A percentile compares a stretch with the other conserved stretches of the same genome.
Evolutionary conservation across 306 rosid genomes (phyloP).

Genomic region (Sphenostylis stenocarpa): DNA sequence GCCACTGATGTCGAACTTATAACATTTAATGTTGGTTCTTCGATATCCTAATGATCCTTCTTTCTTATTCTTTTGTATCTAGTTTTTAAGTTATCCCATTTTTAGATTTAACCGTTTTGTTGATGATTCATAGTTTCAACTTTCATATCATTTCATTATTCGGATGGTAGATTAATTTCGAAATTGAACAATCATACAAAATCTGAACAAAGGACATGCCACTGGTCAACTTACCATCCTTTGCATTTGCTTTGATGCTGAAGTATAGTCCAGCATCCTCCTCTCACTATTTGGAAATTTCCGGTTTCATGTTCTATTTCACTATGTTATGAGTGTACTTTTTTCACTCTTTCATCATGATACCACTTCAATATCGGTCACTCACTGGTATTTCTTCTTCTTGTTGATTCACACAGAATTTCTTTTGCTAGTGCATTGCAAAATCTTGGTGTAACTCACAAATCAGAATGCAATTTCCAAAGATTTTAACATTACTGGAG

Average conservation of each 20-base stretch:
- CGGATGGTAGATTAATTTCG: not conserved
- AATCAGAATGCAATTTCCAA: not conserved
- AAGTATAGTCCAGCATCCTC: not conserved
- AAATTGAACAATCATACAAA: conserved; percentile 1
- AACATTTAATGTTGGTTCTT: conserved; percentile 2
- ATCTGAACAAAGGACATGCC: not conserved
- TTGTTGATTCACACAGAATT: too few species aligned
- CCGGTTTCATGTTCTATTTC: too few species aligned
- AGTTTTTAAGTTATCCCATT: not conserved
- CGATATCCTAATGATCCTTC: not conserved
- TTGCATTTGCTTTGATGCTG: not conserved
- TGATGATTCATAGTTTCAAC: not conserved
- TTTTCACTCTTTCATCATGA: too few species aligned
- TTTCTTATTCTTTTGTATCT: not conserved
- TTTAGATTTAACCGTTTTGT: not conserved
- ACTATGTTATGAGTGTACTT: too few species aligned
- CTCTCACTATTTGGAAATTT: too few species aligned
- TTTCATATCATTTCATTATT: not conserved
- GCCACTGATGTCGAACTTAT: not conserved
- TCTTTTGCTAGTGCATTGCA: not conserved
- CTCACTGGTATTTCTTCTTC: too few species aligned
- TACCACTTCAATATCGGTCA: too few species aligned
- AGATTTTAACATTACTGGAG: conserved; percentile 2
- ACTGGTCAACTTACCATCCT: conserved; percentile 5
- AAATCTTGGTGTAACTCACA: not conserved